A percentile compares a stretch with the other conserved stretches of the same genome.
These are phyloP conservation scores for Toxoplasma gondii DNA, from an alignment of 169 alveolate genomes.

Conservation along the genomic window DNA sequence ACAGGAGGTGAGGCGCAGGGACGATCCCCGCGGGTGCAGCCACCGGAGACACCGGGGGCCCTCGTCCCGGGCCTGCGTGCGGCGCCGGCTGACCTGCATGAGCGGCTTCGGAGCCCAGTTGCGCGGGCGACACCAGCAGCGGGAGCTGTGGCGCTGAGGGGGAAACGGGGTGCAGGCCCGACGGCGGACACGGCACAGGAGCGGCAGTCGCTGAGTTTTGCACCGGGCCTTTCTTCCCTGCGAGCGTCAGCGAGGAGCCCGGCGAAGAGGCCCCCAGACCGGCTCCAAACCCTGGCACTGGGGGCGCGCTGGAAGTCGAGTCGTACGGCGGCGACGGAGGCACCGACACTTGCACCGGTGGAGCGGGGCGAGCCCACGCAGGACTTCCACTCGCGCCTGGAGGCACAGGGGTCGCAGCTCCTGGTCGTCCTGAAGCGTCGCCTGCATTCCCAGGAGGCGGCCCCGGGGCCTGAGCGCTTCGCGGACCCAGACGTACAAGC, in stretches of 20 bases:
- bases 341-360: background rate
- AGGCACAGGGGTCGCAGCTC: background rate
- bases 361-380: too few relatives aligned
- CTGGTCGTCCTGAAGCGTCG: background rate
- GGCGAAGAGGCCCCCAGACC: background rate
- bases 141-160: background rate
- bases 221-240: background rate
- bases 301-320: background rate
- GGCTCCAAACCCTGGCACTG: background rate
- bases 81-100: background rate
- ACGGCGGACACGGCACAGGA: background rate
- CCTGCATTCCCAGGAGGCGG: background rate
- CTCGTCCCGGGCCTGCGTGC: background rate
- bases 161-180: background rate
- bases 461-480: background rate
- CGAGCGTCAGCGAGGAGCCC: background rate
- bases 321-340: background rate
- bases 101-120: background rate
- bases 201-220: background rate
- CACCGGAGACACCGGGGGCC: background rate
- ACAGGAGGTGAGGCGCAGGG: background rate
- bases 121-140: background rate
- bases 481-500: background rate
- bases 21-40: constrained; percentile 11
- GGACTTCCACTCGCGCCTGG: background rate